These are phyloP conservation scores for Stachybotrys echinatus DNA, from an alignment of 2,329 filamentous ascomycete species.

Conservation along the genomic window DNA sequence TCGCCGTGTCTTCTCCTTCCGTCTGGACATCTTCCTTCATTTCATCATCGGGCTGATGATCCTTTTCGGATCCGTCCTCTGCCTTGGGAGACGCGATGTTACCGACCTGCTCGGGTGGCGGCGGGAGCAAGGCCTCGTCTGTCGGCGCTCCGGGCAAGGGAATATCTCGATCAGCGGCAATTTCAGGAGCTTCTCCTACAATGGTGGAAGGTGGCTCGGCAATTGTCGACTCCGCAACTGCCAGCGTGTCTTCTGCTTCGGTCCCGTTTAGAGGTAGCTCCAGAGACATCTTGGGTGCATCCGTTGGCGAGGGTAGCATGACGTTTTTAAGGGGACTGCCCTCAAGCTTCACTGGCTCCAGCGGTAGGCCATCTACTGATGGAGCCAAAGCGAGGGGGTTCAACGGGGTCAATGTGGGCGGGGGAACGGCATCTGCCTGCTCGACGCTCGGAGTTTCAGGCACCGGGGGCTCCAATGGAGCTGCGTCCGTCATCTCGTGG, in stretches of 20 bases:
- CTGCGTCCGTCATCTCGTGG: constrained; percentile 31
- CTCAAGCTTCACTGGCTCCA: constrained; percentile 27
- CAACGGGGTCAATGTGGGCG: constrained; percentile 15
- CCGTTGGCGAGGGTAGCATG: constrained; percentile 39
- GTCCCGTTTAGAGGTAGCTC: constrained; percentile 1
- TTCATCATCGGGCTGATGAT: constrained; percentile 17
- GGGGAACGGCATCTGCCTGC: constrained; percentile 17
- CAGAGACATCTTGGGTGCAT: constrained; percentile 16
- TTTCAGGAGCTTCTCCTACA: constrained; percentile 21
- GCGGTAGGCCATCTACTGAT: constrained; percentile 17
- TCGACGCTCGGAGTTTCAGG: constrained; percentile 14
- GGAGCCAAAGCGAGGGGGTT: constrained; percentile 26
- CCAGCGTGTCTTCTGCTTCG: constrained; percentile 2
- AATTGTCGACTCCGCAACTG: constrained; percentile 15
- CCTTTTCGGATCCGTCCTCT: constrained; percentile 17
- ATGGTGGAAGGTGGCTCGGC: constrained; percentile 25
- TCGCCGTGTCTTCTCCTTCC: constrained; percentile 10
- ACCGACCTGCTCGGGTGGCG: constrained; percentile 33
- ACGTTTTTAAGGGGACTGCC: constrained; percentile 51
- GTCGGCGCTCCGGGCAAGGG: constrained; percentile 6
- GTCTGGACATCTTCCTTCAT: constrained; percentile 15
- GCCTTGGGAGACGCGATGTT: constrained; percentile 30
- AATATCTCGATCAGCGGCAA: constrained; percentile 18
- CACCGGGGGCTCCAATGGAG: constrained; percentile 16
- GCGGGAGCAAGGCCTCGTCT: constrained; percentile 22